These are phyloP conservation scores for Xylaria flabelliformis DNA, from an alignment of 495 filamentous ascomycete genomes.

Conservation along the genomic window DNA sequence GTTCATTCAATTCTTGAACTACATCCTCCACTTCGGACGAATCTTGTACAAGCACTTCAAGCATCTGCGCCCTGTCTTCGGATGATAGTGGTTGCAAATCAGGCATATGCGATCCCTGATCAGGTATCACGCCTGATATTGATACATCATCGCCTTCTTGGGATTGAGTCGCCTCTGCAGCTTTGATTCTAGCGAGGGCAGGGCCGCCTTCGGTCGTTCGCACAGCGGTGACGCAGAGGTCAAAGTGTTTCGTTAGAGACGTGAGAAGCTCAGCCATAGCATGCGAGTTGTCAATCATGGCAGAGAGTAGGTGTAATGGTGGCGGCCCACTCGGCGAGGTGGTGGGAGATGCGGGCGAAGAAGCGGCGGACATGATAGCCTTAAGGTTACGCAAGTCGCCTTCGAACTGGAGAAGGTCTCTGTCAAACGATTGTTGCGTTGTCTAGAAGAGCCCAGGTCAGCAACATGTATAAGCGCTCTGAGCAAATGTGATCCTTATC, in stretches of 20 bases:
- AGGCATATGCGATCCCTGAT: conserved; percentile 62
- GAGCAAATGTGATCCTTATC: not conserved
- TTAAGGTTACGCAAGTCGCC: conserved; percentile 60
- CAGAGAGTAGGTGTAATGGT: conserved; percentile 71
- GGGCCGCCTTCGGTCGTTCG: conserved; percentile 91
- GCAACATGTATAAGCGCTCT: not conserved
- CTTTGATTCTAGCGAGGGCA: conserved; percentile 66
- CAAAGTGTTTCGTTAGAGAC: conserved; percentile 88
- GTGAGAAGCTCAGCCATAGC: conserved; percentile 84
- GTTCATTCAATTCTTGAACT: conserved; percentile 79
- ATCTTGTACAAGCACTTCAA: conserved; percentile 81
- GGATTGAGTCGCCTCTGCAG: conserved; percentile 60
- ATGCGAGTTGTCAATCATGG: conserved; percentile 77
- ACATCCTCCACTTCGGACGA: conserved; percentile 89
- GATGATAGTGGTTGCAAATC: conserved; percentile 74
- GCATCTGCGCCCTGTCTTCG: conserved; percentile 80
- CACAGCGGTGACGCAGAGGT: conserved; percentile 90
- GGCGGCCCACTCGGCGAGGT: conserved; percentile 54
- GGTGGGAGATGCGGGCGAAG: conserved; percentile 43
- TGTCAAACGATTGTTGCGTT: conserved; percentile 65
- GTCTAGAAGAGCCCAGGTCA: conserved; percentile 41
- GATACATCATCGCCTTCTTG: conserved; percentile 67
- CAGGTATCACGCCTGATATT: conserved; percentile 62
- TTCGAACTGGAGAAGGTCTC: conserved; percentile 68
- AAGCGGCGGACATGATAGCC: conserved; percentile 45